Conservation (phyloP, 2,329 filamentous ascomycete species). For the Verticillium zaregamsianum region DNA sequence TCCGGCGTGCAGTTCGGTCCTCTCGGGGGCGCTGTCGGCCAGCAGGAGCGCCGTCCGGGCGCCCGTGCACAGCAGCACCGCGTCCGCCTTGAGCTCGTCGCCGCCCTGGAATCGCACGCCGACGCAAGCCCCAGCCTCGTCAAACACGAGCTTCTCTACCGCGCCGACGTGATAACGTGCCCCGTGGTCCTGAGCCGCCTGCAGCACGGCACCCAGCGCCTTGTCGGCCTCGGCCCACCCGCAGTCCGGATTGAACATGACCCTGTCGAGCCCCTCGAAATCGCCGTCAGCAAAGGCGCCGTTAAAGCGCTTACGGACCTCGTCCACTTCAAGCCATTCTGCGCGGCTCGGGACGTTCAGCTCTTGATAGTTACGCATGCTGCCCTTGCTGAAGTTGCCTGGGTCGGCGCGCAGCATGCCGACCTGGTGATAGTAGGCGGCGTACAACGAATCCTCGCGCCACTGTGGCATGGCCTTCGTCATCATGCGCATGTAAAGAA, state of each 20-base stretch:
- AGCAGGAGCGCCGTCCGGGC: slow-evolving; percentile 53
- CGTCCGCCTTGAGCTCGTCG: slow-evolving; percentile 41
- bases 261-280: slow-evolving; percentile 49
- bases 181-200: slow-evolving; percentile 45
- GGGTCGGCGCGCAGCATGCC: slow-evolving; percentile 45
- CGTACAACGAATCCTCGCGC: slow-evolving; percentile 44
- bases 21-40: slow-evolving; percentile 44
- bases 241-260: slow-evolving; percentile 54
- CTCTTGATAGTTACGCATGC: slow-evolving; percentile 33
- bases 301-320: slow-evolving; percentile 50
- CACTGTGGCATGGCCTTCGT: slow-evolving; percentile 34
- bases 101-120: slow-evolving; percentile 48
- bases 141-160: slow-evolving; percentile 41
- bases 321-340: slow-evolving; percentile 38
- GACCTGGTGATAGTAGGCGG: slow-evolving; percentile 49
- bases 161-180: slow-evolving; percentile 52
- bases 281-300: slow-evolving; percentile 54
- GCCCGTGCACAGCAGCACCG: slow-evolving; percentile 50
- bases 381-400: slow-evolving; percentile 36
- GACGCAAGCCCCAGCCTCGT: slow-evolving; percentile 36
- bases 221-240: slow-evolving; percentile 58
- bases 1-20: slow-evolving; percentile 46
- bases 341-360: slow-evolving; percentile 35
- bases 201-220: slow-evolving; percentile 49
- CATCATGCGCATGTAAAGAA: slow-evolving; percentile 34